Evolutionary conservation across 2,329 filamentous ascomycete genomes (phyloP).

Genomic region (Ophiostoma triangulosporum): DNA sequence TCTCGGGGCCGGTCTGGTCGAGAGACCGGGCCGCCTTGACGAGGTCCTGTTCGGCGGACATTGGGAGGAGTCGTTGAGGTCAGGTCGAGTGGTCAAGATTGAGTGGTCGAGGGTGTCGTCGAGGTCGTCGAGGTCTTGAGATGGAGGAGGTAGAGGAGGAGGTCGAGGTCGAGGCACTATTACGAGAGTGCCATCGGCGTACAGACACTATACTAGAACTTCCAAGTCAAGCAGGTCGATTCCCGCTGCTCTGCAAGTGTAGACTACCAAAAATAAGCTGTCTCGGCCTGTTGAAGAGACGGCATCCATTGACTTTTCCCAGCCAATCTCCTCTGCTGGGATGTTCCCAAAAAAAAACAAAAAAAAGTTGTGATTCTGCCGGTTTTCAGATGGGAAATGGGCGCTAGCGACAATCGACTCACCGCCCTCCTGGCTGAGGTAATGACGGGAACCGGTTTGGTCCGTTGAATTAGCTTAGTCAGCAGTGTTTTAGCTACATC

Average conservation of each 20-base stretch:
- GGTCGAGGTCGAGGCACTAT: too few relatives aligned
- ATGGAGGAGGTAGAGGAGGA: too few relatives aligned
- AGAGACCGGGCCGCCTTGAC: slow-evolving; percentile 41
- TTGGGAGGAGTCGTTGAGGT: neutral
- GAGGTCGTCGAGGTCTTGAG: too few relatives aligned
- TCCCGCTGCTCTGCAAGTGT: too few relatives aligned
- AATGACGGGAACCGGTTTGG: slow-evolving; percentile 11
- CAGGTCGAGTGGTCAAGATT: too few relatives aligned
- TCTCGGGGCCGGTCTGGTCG: slow-evolving; percentile 34
- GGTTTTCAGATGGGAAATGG: neutral
- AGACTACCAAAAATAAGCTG: too few relatives aligned
- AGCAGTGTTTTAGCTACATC: neutral
- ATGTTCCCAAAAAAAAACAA: neutral
- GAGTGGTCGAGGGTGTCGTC: neutral
- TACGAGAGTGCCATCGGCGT: too few relatives aligned
- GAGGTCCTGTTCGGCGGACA: slow-evolving; percentile 21
- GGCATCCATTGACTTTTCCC: neutral
- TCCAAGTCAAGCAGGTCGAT: too few relatives aligned
- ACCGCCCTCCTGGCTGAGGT: slow-evolving; percentile 4
- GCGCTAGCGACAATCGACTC: neutral
- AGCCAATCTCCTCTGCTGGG: neutral
- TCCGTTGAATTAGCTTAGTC: slow-evolving; percentile 4
- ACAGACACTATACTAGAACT: too few relatives aligned
- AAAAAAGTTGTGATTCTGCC: slow-evolving; percentile 11
- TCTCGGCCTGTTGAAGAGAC: too few relatives aligned